Evolutionary conservation across 2,329 filamentous ascomycete species (phyloP), one percentile per base, ranked within the genome.

Genomic region (Elsinoe ampelina): DNA sequence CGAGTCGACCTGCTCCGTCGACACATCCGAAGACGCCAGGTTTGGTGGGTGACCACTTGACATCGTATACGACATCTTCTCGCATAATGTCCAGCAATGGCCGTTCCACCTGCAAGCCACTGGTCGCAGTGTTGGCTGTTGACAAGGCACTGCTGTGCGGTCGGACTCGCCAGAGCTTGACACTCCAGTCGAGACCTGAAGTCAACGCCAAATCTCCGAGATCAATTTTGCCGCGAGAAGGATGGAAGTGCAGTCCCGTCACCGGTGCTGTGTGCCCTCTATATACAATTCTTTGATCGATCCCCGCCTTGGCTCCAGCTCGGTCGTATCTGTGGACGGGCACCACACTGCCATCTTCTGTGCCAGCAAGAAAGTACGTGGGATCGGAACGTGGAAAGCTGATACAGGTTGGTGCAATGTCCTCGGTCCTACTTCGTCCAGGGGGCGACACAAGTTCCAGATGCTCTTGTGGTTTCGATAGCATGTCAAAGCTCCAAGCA

Each of bases 241-340:
- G 93, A 68, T 98, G 93, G 75, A 97, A 98, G 69, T 93, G 87
- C 11, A 96, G 85, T 5, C 88, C 93, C 85, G 96, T 95, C 65
- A 98, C 90, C 0, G 93, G 93, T 2, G 90, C 93, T 12, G 89
- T 86, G 68, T 98, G 93, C 34, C 90, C 92, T 62, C 83, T 82
- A 74, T 98, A 98, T 63, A 84, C 85, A 59, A 96, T 84, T 60
- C 91, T 84, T 57, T 86, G 82, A 69, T 98, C 95, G 22, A 96
- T 89, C 48, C 93, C 93, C 3, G 93, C 92, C 75, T 97, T 97
- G 62, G 93, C 93, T 58, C 93, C 93, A 5, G 95, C 93, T 61
- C 95, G 88, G 72, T 98, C 93, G 73, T 98, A 98, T 60, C 93
- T 82, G 71, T 98, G 93, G 68, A 95, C 96, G 0, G 93, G 91